These are phyloP conservation scores for Retiboletus flavoniger DNA, from an alignment of 1,284 basidiomycete species.

Conservation along the genomic window DNA sequence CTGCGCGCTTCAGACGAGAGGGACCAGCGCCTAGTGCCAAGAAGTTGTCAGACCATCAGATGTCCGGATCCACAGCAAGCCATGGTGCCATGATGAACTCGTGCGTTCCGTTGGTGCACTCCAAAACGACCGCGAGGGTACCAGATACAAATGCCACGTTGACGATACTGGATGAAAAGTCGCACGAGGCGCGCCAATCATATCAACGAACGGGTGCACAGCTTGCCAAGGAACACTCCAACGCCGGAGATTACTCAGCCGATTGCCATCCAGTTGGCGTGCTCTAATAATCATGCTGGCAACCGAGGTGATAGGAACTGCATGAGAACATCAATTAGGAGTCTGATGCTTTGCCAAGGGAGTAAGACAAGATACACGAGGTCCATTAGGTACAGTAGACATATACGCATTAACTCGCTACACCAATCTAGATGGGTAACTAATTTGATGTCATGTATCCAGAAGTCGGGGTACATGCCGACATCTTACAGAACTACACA, in stretches of 20 bases:
- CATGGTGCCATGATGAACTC: background rate
- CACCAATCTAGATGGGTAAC: background rate
- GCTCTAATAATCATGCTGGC: background rate
- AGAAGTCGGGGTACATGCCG: background rate
- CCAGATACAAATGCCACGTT: background rate
- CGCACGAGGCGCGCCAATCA: background rate
- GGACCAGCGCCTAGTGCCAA: background rate
- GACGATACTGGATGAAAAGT: background rate
- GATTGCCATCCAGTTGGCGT: constrained; percentile 9
- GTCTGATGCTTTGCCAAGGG: constrained; percentile 1
- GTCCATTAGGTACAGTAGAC: constrained; percentile 9
- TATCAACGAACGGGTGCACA: constrained; percentile 5
- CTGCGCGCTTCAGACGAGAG: background rate
- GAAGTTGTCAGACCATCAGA: background rate
- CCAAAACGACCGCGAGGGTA: background rate
- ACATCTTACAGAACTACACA: background rate
- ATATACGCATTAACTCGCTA: background rate
- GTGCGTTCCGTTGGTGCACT: background rate
- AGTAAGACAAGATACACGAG: constrained; percentile 14
- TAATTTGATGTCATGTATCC: constrained; percentile 6
- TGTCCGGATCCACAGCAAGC: constrained; percentile 13
- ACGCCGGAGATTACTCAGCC: background rate
- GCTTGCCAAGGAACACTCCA: constrained; percentile 24
- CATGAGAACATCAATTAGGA: background rate
- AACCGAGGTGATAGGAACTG: constrained; percentile 2